Evolutionary conservation across 2,329 filamentous ascomycete genomes (phyloP), one percentile per base, ranked within the genome.

Genomic region (Ophiostoma angusticollis): DNA sequence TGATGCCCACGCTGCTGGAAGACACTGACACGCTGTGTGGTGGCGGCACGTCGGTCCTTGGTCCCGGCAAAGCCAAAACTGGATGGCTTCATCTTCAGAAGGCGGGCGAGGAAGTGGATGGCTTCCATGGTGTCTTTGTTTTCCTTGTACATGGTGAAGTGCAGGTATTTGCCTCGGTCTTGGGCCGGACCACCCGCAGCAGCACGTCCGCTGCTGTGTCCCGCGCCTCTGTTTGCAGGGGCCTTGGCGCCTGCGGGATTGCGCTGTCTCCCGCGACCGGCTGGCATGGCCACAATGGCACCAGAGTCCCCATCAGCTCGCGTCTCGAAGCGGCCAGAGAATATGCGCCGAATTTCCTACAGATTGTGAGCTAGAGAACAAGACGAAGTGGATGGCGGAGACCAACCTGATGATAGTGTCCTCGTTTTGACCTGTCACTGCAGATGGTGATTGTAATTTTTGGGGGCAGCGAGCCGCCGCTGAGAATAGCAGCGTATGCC

Each of bases 81-180:
- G 49, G 87, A 82, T 19, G 72, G 68, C 55, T 83, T 86, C 47
- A 83, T 65, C 53, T 80, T 82, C 46, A 93, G 61, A 47, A 80
- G 71, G 31, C 80, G 80, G 1, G 79, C 74, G 29, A 95, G 70
- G 52, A 81, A 84, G 38, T 75, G 79, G 38, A 93, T 68, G 0
- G 84, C 80, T 50, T 95, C 87, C 83, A 94, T 93, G 1, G 87
- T 95, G 55, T 95, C 87, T 54, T 89, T 87, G 62, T 95, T 95
- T 62, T 94, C 87, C 62, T 95, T 95, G 72, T 89, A 93, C 37
- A 95, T 67, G 0, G 84, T 89, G 57, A 94, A 93, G 57, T 94
- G 86, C 12, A 94, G 64, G 56, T 84, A 91, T 35, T 86, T 45
- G 23, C 43, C 37, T 31, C 21, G 9, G 21, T 14, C 21, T 38